These are phyloP conservation scores for Pichia pseudocactophila DNA, from an alignment of 805 yeast species.

Conservation along the genomic window DNA sequence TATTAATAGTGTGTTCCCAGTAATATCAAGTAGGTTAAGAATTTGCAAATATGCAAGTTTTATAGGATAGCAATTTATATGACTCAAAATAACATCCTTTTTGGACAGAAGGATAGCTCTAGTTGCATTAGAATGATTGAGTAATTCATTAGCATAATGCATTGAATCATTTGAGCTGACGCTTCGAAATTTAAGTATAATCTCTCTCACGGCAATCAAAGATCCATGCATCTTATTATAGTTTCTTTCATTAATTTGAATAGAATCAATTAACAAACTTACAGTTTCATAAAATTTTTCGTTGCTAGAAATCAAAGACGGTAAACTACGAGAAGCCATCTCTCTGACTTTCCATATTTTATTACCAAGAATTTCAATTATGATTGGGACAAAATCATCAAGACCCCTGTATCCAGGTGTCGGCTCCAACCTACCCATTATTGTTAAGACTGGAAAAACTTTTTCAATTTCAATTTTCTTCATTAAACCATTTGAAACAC, in stretches of 20 bases:
- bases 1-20: constrained; percentile 8
- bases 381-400: constrained; percentile 40
- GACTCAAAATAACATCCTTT: constrained; percentile 12
- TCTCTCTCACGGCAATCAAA: constrained; percentile 38
- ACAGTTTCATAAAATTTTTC: constrained; percentile 24
- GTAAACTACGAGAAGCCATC: constrained; percentile 67
- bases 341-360: constrained; percentile 79
- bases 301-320: constrained; percentile 35
- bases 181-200: constrained; percentile 16
- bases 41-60: constrained; percentile 18
- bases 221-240: constrained; percentile 54
- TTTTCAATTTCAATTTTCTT: constrained; percentile 33
- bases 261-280: constrained; percentile 7
- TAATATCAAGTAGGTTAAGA: constrained; percentile 5
- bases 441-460: constrained; percentile 66
- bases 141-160: not conserved
- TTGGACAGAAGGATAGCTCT: constrained; percentile 12
- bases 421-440: constrained; percentile 60
- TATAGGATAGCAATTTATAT: constrained; percentile 16
- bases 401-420: constrained; percentile 47
- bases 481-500: constrained; percentile 28
- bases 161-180: constrained; percentile 2
- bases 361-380: constrained; percentile 42
- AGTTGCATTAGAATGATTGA: not conserved
- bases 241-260: constrained; percentile 5